Conservation (phyloP, 345 rosid species). For the Limnanthes douglasii region DNA sequence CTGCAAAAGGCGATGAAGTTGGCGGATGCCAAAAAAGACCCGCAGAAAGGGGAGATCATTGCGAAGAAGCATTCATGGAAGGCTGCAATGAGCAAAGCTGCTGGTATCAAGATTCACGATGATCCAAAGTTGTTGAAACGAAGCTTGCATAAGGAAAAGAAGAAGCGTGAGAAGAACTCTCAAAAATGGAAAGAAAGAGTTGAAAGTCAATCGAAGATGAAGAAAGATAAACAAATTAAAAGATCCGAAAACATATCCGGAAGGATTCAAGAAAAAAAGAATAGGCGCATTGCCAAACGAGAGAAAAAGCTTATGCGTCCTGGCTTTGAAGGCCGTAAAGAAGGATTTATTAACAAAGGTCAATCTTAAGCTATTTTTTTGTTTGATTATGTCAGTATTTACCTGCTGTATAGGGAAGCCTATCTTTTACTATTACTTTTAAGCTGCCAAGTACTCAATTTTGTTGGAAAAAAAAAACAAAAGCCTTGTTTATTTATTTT, state of each 20-base stretch:
- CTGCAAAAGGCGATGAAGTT: slow-evolving; percentile 54
- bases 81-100: slow-evolving; percentile 67
- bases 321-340: slow-evolving; percentile 83
- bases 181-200: slow-evolving; percentile 85
- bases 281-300: slow-evolving; percentile 57
- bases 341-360: slow-evolving; percentile 27
- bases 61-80: slow-evolving; percentile 59
- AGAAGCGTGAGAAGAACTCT: slow-evolving; percentile 49
- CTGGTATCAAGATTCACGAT: slow-evolving; percentile 73
- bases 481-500: no score
- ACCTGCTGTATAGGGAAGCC: no score
- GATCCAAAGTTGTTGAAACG: slow-evolving; percentile 63
- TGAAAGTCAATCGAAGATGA: slow-evolving; percentile 43
- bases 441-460: no score
- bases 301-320: slow-evolving; percentile 85
- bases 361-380: no score
- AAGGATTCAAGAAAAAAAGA: slow-evolving; percentile 59
- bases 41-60: slow-evolving; percentile 47
- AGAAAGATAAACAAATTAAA: slow-evolving; percentile 58
- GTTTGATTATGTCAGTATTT: no score
- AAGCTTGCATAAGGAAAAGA: slow-evolving; percentile 64
- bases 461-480: no score
- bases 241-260: slow-evolving; percentile 57
- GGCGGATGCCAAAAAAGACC: slow-evolving; percentile 61
- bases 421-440: no score